Conservation (phyloP, 768 basidiomycete species). For the Albatrellus ellisii region DNA sequence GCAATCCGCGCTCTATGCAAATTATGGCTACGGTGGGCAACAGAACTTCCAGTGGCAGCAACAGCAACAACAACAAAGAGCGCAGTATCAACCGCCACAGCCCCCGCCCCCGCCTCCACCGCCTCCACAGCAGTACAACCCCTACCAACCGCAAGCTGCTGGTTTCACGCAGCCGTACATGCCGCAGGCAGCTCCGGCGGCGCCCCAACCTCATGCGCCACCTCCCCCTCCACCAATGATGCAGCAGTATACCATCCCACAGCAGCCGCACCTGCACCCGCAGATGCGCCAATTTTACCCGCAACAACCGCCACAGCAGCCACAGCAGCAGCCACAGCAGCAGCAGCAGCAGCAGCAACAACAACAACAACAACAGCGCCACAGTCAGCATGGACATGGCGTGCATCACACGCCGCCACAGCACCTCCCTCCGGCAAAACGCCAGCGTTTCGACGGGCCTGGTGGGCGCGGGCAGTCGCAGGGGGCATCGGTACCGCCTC, state of each 20-base stretch:
- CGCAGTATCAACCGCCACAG: slow-evolving; percentile 36
- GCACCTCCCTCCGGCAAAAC: slow-evolving; percentile 84
- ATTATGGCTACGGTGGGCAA: slow-evolving; percentile 81
- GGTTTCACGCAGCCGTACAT: slow-evolving; percentile 56
- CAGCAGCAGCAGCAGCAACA: slow-evolving; percentile 30
- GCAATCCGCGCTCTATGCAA: slow-evolving; percentile 78
- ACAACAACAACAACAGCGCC: slow-evolving; percentile 26
- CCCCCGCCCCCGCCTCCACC: slow-evolving; percentile 38
- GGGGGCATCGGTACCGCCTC: slow-evolving; percentile 38
- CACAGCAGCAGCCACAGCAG: slow-evolving; percentile 22
- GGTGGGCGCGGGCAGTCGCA: slow-evolving; percentile 33
- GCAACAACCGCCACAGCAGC: slow-evolving; percentile 25
- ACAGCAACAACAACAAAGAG: slow-evolving; percentile 50
- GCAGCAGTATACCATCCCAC: slow-evolving; percentile 17
- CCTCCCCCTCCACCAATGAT: slow-evolving; percentile 34
- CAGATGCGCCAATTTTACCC: slow-evolving; percentile 33
- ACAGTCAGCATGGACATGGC: slow-evolving; percentile 15
- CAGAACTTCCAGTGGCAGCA: slow-evolving; percentile 44
- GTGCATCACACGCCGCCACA: slow-evolving; percentile 57
- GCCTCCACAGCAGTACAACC: slow-evolving; percentile 58
- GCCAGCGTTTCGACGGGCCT: slow-evolving; percentile 66
- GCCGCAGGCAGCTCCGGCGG: slow-evolving; percentile 42
- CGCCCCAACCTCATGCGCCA: slow-evolving; percentile 36
- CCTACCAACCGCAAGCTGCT: slow-evolving; percentile 53
- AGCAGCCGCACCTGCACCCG: slow-evolving; percentile 26